Conservation (phyloP, 768 basidiomycete species). For the Cystobasidiopsis lactophilus region DNA sequence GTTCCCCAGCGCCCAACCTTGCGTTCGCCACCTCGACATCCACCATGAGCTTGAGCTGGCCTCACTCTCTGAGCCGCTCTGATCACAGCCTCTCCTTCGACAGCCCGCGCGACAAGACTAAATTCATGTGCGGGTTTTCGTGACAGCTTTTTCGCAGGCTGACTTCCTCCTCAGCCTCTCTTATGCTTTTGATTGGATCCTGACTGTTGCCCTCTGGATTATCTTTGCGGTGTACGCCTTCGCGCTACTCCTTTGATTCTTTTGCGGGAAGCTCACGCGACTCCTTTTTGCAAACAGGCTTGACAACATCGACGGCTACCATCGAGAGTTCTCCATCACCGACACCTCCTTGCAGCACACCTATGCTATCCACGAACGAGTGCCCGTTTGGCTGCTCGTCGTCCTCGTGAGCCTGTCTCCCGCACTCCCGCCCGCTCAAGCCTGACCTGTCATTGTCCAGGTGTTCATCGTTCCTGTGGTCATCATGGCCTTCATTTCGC, state of each 20-base stretch:
- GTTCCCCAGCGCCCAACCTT: no score
- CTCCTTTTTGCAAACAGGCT: conserved; percentile 1
- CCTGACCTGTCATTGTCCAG: conserved; percentile 12
- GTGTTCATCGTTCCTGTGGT: conserved; percentile 39
- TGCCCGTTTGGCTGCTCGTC: conserved; percentile 27
- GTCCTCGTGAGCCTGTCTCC: conserved; percentile 28
- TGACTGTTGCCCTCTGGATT: neutral
- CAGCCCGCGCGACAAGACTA: no score
- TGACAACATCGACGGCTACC: conserved; percentile 28
- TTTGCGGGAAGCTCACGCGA: conserved; percentile 2
- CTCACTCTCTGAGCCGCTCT: no score
- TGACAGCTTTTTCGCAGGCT: no score
- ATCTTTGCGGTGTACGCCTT: neutral
- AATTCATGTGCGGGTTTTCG: no score
- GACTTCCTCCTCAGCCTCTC: no score
- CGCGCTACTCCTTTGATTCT: neutral
- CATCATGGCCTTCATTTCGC: conserved; percentile 45
- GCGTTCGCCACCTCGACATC: no score
- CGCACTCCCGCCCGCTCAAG: neutral
- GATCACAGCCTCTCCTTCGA: no score
- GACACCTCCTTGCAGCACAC: conserved; percentile 38
- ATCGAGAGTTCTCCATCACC: conserved; percentile 50
- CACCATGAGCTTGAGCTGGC: no score
- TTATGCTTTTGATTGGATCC: no score
- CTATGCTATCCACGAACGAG: conserved; percentile 46